Conservation (phyloP, 2,329 filamentous ascomycete species). For the Botrytis pseudocinerea region DNA sequence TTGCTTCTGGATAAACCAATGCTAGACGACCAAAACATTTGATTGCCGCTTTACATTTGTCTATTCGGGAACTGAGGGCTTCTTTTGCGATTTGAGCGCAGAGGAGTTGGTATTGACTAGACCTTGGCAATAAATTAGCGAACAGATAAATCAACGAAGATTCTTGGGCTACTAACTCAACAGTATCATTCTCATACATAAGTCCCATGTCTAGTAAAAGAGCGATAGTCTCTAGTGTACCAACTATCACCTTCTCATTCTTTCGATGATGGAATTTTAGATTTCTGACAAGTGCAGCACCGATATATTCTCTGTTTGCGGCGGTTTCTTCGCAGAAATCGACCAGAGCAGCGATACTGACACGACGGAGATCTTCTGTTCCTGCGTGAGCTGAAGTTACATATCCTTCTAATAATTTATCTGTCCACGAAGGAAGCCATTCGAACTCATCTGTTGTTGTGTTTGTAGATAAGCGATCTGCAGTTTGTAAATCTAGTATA, state of each 20-base stretch:
- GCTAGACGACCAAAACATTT: constrained; percentile 12
- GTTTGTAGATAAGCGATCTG: constrained; percentile 23
- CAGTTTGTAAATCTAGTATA: constrained; percentile 30
- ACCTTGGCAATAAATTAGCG: background rate
- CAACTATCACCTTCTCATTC: constrained; percentile 69
- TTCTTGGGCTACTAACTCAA: background rate
- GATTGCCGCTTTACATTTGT: constrained; percentile 1
- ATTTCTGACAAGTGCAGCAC: constrained; percentile 54
- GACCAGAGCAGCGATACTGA: constrained; percentile 64
- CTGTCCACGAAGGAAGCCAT: constrained; percentile 35
- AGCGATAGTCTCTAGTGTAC: constrained; percentile 73
- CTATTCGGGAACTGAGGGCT: background rate
- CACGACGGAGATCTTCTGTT: constrained; percentile 72
- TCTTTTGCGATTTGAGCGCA: background rate
- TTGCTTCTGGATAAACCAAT: background rate
- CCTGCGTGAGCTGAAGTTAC: constrained; percentile 76
- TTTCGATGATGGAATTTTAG: constrained; percentile 51
- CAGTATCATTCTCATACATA: background rate
- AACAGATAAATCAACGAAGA: background rate
- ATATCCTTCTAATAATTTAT: constrained; percentile 62
- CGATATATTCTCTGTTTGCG: constrained; percentile 46
- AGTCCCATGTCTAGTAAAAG: constrained; percentile 66
- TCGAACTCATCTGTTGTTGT: constrained; percentile 16
- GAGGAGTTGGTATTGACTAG: background rate
- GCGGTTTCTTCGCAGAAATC: constrained; percentile 47